These are phyloP conservation scores for Davidsoniella virescens DNA, from an alignment of 2,329 filamentous ascomycete genomes.

Conservation along the genomic window DNA sequence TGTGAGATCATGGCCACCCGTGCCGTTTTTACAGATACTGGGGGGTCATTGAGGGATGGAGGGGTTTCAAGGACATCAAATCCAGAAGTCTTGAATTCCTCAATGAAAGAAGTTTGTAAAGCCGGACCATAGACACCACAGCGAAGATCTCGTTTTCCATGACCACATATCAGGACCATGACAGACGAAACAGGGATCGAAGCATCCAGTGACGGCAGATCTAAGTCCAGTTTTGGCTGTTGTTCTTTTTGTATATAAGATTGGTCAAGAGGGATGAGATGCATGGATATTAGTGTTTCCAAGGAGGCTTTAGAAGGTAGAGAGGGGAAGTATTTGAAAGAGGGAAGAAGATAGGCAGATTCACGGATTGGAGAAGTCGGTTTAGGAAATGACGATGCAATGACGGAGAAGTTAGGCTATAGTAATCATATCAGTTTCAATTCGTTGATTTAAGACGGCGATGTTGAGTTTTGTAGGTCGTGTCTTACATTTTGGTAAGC, in stretches of 20 bases:
- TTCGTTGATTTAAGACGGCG: no score
- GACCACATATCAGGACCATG: slow-evolving; percentile 75
- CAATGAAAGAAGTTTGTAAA: slow-evolving; percentile 49
- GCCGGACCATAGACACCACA: slow-evolving; percentile 71
- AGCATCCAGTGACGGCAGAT: slow-evolving; percentile 36
- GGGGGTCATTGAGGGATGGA: not conserved
- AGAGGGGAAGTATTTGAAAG: slow-evolving; percentile 63
- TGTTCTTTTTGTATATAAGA: not conserved
- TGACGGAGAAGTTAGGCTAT: slow-evolving; percentile 67
- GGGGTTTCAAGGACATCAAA: slow-evolving; percentile 27
- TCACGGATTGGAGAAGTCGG: not conserved
- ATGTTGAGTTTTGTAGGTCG: not conserved
- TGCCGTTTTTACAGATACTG: slow-evolving; percentile 25
- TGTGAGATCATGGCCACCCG: slow-evolving; percentile 59
- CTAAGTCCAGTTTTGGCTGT: slow-evolving; percentile 40
- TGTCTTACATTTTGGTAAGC: slow-evolving; percentile 47
- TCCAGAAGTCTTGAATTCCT: slow-evolving; percentile 31
- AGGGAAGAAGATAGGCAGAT: slow-evolving; percentile 64
- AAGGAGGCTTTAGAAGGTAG: slow-evolving; percentile 47
- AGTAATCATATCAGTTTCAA: not conserved
- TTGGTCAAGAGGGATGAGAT: slow-evolving; percentile 5
- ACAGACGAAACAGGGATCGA: slow-evolving; percentile 43
- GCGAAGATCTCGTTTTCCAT: slow-evolving; percentile 63
- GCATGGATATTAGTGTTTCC: slow-evolving; percentile 20
- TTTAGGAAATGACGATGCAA: slow-evolving; percentile 56